phyloP scores from a whole-genome alignment of 768 basidiomycete genomes.

The Tricholoma hemisulphureum region DNA sequence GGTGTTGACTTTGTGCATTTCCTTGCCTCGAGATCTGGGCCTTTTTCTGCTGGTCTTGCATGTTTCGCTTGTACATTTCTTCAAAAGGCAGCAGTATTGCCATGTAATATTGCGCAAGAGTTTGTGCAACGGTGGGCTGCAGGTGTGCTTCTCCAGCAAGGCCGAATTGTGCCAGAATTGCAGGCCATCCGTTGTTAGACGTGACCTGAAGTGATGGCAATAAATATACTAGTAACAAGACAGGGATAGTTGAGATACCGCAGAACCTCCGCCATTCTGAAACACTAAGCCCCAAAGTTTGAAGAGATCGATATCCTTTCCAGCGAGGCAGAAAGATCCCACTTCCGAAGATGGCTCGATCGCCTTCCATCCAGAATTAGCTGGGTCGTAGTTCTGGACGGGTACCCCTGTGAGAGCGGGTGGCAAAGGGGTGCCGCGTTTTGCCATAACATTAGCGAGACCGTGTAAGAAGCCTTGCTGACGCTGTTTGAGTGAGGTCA shows the following conservation, averaged over 20 bases:
- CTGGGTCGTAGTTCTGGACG: constrained; percentile 59
- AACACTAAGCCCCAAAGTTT: constrained; percentile 65
- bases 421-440: constrained; percentile 65
- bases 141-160: constrained; percentile 55
- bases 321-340: constrained; percentile 67
- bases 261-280: constrained; percentile 58
- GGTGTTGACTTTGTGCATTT: constrained; percentile 31
- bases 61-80: constrained; percentile 61
- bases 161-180: constrained; percentile 53
- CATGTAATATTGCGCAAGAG: constrained; percentile 60
- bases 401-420: constrained; percentile 67
- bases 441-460: constrained; percentile 59
- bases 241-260: constrained; percentile 42
- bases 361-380: constrained; percentile 59
- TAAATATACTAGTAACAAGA: constrained; percentile 11
- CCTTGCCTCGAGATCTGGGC: constrained; percentile 44
- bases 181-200: constrained; percentile 55
- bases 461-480: constrained; percentile 58
- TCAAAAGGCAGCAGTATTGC: constrained; percentile 70
- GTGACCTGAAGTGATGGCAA: constrained; percentile 37
- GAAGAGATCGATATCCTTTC: constrained; percentile 75
- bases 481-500: constrained; percentile 47
- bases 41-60: constrained; percentile 59
- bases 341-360: constrained; percentile 62
- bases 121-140: constrained; percentile 44